Base-by-base conservation (phyloP, 176 grass and related monocot genomes). In the Eragrostis nindensis region DNA sequence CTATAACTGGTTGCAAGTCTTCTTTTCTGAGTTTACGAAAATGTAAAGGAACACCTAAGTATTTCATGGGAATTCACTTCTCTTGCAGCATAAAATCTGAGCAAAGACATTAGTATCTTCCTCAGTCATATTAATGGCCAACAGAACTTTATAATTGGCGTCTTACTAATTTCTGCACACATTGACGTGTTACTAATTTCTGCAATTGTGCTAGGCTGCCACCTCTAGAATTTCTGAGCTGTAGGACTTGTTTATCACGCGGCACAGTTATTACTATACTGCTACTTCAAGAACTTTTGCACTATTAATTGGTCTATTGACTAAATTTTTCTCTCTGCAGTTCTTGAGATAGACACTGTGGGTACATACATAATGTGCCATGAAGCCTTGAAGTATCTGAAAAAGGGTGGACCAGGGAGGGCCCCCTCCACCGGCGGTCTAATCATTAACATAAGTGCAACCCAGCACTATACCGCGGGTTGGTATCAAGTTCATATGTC, bases 401-500 rank as follows among this genome's bases (percentile, higher is more conserved):
- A 91, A 82, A 94, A 87, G 57, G 87, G 95, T 17, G 92, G 76
- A 18, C 83, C 53, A 7, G 95, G 95, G 41, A 88, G 81, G 71
- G 83, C 63, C 29, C 80, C 87, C 32, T 87, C 82, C 12, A 82
- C 66, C 24, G 90, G 90, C 39, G 95, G 92, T 49, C 82, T 94
- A 29, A 94, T 97, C 76, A 74, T 97, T 48, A 94, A 97, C 82
- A 97, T 97, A 53, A 97, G 95, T 50, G 92, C 95, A 22, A 97
- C 87, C 27, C 64, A 87, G 85, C 95, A 98, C 47, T 95, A 94
- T 81, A 86, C 89, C 11, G 95, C 92, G 0, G 1, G 81, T 67
- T 98, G 95, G 95, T 98, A 98, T 70, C 95, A 98, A 76, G 84
- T 98, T 73, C 80, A 98, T 82, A 66, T 94, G 54, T 92, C 92